Base-by-base conservation (phyloP, 2,329 filamentous ascomycete species). In the Endoconidiophora laricicola region DNA sequence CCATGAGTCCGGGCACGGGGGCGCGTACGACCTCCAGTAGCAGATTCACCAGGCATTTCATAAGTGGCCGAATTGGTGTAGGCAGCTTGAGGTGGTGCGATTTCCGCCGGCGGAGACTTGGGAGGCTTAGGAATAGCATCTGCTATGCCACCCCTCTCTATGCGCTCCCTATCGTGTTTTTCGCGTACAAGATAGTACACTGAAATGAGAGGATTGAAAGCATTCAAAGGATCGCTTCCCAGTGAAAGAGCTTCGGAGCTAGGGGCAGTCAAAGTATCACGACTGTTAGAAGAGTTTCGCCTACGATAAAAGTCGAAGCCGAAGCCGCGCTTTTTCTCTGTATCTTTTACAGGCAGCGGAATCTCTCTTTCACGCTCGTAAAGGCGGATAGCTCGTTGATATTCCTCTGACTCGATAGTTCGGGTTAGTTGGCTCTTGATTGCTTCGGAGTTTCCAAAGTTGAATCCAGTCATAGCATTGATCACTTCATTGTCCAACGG, bases 141-240 rank as follows among this genome's bases (percentile, higher is more conserved):
- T 38, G 24, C 10, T 12, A 24, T 10, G 12, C 26, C 26, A 10
- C 26, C 26, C 20, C 39, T 51, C n/a, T 46, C 36, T 16, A 14
- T 10, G n/a, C 68, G 68, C 59, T 96, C 88, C 36, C 86, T 79
- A 46, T 93, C 86, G 55, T 86, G 78, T 66, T 96, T 96, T 68
- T 98, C 91, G 57, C 79, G 81, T n/a, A 94, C 91, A 2, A 98
- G 74, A 59, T 94, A 94, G 64, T 98, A 98, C 12, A 98, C 81
- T 1, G 91, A 96, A 6, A 96, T 72, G 12, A 96, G 70, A 6
- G 91, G 91, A 58, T 84, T 90, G 62, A 85, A 98, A 3, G 91
- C 91, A 62, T 96, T 96, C 52, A 94, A 68, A 1, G 91, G 88
- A 60, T 98, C 91, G 51, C 76, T 77, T 9, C 87, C 87, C 33